Evolutionary conservation across 257 asterid genomes (phyloP).

Genomic region (Hygrophila difformis): DNA sequence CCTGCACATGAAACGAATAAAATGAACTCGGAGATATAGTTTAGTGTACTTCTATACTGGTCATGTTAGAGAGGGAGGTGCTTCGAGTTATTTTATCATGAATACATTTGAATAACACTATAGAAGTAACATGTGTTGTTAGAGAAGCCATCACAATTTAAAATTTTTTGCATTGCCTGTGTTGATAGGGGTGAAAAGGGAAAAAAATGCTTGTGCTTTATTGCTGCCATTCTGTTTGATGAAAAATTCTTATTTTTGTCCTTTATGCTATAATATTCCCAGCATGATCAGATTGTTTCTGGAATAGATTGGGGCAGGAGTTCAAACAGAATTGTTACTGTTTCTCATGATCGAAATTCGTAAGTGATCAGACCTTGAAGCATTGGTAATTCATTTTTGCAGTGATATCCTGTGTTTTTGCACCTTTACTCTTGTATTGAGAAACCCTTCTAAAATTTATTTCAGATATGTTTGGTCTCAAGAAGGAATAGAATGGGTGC

Average conservation of each 20-base stretch:
- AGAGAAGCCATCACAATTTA: too few relatives aligned
- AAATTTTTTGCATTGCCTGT: too few relatives aligned
- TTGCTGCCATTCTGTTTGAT: too few relatives aligned
- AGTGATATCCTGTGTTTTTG: neutral
- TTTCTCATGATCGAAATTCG: slow-evolving; percentile 99
- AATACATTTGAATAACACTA: too few relatives aligned
- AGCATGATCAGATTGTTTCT: slow-evolving; percentile 99
- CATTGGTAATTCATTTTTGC: neutral
- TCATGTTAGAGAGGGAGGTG: too few relatives aligned
- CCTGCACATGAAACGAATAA: too few relatives aligned
- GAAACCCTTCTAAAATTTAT: slow-evolving; percentile 10
- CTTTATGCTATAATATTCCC: slow-evolving; percentile 25
- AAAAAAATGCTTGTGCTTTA: too few relatives aligned
- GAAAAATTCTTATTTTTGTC: too few relatives aligned
- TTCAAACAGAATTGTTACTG: slow-evolving; percentile 86
- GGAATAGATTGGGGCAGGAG: slow-evolving; percentile 88
- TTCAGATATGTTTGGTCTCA: slow-evolving; percentile 92
- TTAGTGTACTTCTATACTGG: neutral
- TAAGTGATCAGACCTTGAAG: slow-evolving; percentile 34
- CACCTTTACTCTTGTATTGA: slow-evolving; percentile 7
- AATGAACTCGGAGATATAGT: too few relatives aligned
- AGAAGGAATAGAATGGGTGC: slow-evolving; percentile 78
- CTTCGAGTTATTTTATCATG: too few relatives aligned
- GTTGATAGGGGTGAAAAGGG: too few relatives aligned
- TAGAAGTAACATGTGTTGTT: too few relatives aligned